Percentiles rank a stretch among this genome's conserved stretches.
Conservation (phyloP, 83 land plant genomes). For the Thuja plicata region DNA sequence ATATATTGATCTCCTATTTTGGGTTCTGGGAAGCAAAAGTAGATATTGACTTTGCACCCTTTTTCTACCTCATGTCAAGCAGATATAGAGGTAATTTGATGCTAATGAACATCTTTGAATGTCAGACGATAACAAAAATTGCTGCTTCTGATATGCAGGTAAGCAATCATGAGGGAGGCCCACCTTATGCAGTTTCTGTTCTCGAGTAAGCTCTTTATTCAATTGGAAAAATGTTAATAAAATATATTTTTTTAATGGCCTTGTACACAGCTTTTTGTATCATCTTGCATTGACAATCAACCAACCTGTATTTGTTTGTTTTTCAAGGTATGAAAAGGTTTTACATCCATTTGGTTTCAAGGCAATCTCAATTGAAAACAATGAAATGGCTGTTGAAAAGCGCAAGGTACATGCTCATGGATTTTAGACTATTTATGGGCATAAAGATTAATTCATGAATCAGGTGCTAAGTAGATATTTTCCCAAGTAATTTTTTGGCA, state of each 20-base stretch:
- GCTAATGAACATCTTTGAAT: neutral
- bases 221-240: neutral
- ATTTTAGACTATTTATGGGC: neutral
- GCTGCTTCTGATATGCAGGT: conserved; percentile 27
- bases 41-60: too few species aligned
- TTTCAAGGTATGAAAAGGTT: conserved; percentile 57
- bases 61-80: neutral
- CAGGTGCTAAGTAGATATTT: neutral
- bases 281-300: neutral
- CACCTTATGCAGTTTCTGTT: conserved; percentile 52
- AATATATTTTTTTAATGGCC: neutral
- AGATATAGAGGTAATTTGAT: neutral
- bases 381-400: conserved; percentile 45
- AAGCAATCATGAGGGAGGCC: conserved; percentile 52
- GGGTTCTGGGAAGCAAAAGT: too few species aligned
- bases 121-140: neutral
- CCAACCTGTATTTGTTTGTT: neutral
- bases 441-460: neutral
- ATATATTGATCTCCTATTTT: too few species aligned
- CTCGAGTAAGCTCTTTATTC: conserved; percentile 30
- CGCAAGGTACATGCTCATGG: conserved; percentile 43
- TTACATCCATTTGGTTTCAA: conserved; percentile 53
- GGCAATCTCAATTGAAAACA: conserved; percentile 42
- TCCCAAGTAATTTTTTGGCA: neutral
- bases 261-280: too few species aligned